Base-by-base conservation (phyloP, 2,329 filamentous ascomycete genomes). In the Coleophoma crateriformis region DNA sequence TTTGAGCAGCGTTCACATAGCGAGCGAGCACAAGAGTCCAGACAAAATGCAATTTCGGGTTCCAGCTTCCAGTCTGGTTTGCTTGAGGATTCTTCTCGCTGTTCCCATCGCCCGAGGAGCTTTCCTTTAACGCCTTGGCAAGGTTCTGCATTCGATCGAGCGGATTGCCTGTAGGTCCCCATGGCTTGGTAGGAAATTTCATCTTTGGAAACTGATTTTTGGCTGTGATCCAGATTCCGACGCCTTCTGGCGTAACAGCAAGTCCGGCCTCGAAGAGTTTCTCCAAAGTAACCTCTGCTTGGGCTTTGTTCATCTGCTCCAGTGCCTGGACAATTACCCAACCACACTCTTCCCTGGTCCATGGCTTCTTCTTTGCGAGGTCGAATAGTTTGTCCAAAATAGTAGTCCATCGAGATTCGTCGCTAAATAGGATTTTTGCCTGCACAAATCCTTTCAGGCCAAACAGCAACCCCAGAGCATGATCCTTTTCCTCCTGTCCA, bases 331-430 rank as follows among this genome's bases (percentile, higher is more conserved):
- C 85, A 22, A 96, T 74, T 44, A 94, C 81, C 76, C 85, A 89
- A 33, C 88, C 90, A 61, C 90, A 96, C 65, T 95, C 88, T 61
- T 92, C 85, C 53, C 89, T 81, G 57, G 97, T 76, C 92, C 91
- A 96, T 33, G 88, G 81, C 68, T 95, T 95, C 69, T 88, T 88
- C 59, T 82, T 79, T 38, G 87, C 83, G 52, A 96, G 77, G 54
- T 84, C 79, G 59, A 90, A 78, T 33, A 96, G 71, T 47, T 88
- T 71, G 48, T 86, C 79, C 44, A 96, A 71, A n/a, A 95, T 74
- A 48, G 76, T 73, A 42, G 75, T 73, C 82, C 86, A 90, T 60
- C 73, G 77, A 4, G 78, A 71, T 33, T 81, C 73, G 4, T 73
- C 67, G 49, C 72, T 68, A 58, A 91, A 85, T 12, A 95, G 71